A percentile compares a stretch with the other conserved stretches of the same genome.
These are phyloP conservation scores for Oleoguttula mirabilis DNA, from an alignment of 495 filamentous ascomycete genomes.

Conservation along the genomic window DNA sequence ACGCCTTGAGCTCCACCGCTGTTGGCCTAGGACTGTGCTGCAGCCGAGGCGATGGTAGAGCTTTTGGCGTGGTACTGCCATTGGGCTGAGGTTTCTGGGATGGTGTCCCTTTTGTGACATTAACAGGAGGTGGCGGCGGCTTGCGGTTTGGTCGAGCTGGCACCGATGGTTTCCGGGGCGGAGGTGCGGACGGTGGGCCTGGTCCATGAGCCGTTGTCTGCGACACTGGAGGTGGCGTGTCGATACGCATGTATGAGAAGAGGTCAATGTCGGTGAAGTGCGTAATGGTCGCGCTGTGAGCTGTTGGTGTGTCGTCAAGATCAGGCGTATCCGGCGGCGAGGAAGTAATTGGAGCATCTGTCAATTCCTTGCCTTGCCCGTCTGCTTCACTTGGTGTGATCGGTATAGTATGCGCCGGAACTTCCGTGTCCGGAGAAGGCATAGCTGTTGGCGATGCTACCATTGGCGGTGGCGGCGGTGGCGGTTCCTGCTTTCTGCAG, in stretches of 20 bases:
- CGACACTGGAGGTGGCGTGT: conserved; percentile 10
- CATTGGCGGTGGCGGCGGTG: neutral
- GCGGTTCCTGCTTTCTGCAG: conserved; percentile 24
- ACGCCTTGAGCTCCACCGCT: conserved; percentile 13
- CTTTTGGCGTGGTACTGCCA: conserved; percentile 4
- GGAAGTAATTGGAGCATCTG: conserved; percentile 8
- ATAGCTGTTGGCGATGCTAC: neutral
- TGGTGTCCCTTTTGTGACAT: neutral
- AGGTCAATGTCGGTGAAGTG: conserved; percentile 15
- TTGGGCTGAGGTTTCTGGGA: conserved; percentile 13
- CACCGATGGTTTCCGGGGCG: neutral
- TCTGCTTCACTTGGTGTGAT: neutral
- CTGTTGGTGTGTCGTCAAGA: neutral
- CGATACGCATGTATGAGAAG: conserved; percentile 9
- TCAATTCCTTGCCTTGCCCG: conserved; percentile 3
- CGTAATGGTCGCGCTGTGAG: conserved; percentile 15
- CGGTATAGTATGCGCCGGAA: neutral
- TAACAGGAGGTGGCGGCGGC: conserved; percentile 22
- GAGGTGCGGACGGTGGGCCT: neutral
- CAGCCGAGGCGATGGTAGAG: conserved; percentile 4
- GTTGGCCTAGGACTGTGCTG: conserved; percentile 13
- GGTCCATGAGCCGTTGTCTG: conserved; percentile 5
- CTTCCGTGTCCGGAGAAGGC: conserved; percentile 6
- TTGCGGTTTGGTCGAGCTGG: conserved; percentile 16
- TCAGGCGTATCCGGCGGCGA: conserved; percentile 13